Percentiles rank a stretch among this genome's conserved stretches.
These are phyloP conservation scores for Dactylis glomerata DNA, from an alignment of 176 grass and related monocot genomes.

Conservation along the genomic window DNA sequence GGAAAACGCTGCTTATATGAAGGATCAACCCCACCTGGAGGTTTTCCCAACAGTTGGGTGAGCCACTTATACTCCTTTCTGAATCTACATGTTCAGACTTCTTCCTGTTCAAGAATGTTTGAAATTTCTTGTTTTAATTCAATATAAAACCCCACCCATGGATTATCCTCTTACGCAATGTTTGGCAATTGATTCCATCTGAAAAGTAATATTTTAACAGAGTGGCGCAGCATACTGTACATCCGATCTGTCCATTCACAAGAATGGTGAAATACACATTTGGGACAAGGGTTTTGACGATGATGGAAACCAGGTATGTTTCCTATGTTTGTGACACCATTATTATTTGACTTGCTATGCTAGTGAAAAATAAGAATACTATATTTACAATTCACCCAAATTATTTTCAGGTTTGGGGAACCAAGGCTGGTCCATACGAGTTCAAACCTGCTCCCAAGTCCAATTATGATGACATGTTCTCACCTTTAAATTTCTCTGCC, in stretches of 20 bases:
- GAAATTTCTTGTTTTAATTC: neutral
- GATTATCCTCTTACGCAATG: slow-evolving; percentile 4
- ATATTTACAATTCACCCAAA: slow-evolving; percentile 8
- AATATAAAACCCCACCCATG: neutral
- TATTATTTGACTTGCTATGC: neutral
- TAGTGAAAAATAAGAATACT: neutral
- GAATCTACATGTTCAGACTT: neutral
- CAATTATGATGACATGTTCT: slow-evolving; percentile 82
- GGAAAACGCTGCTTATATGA: slow-evolving; percentile 90
- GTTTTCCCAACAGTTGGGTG: slow-evolving; percentile 93
- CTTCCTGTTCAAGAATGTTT: neutral
- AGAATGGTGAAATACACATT: slow-evolving; percentile 79
- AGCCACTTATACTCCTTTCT: slow-evolving; percentile 26
- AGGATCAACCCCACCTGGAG: slow-evolving; percentile 80
- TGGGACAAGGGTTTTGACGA: slow-evolving; percentile 89
- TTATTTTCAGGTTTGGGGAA: slow-evolving; percentile 75
- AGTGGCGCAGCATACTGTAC: slow-evolving; percentile 80
- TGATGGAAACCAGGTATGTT: slow-evolving; percentile 66
- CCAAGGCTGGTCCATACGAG: slow-evolving; percentile 77
- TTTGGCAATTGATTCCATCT: neutral
- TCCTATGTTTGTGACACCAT: neutral
- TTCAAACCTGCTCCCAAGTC: slow-evolving; percentile 75
- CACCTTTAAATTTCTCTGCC: slow-evolving; percentile 72
- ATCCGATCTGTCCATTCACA: slow-evolving; percentile 77
- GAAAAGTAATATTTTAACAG: slow-evolving; percentile 43